Evolutionary conservation across 768 basidiomycete species (phyloP), one percentile per base, ranked within the genome.

Genomic region (Hypholoma fasciculare): DNA sequence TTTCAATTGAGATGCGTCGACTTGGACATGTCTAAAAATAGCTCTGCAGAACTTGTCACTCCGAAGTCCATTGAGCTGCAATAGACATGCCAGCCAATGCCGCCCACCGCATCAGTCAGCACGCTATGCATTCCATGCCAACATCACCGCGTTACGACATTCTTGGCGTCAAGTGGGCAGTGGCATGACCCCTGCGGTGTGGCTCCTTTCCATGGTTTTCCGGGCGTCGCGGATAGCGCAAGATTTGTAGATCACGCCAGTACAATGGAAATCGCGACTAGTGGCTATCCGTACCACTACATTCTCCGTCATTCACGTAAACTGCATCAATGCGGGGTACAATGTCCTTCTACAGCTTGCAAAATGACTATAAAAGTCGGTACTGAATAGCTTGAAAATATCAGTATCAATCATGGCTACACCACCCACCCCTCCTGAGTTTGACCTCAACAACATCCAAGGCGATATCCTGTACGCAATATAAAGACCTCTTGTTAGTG

Each of bases 391-490:
- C 19, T 9, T 43, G 30, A n/a, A 30, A 37, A 9, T 17, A 36
- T 6, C n/a, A 30, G 38, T 17, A 58, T 30, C 36, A 20, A 60
- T 56, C 42, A 55, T 53, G 42, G 7, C 54, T 47, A 54, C 60
- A 42, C 34, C 58, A 34, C 58, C 30, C 6, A 34, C 63, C 43
- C 30, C 62, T 26, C 37, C 62, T 20, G 14, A 54, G 8, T 68
- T 78, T 51, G 63, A 79, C 56, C 72, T 79, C 39, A 63, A 69
- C 36, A 77, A 81, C 60, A 77, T 82, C 57, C 80, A 82, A 63
- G 78, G 79, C 11, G 79, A 82, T 58, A 74, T 82, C 49, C 64
- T 82, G 80, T 79, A 62, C 50, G 77, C 50, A 1, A 46, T 44
- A 16, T 47, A 17, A 49, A 52, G 36, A 19, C 9, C 42, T 36